Evolutionary conservation across 139 green algal genomes (phyloP).

Genomic region (Marvania coccoides): DNA sequence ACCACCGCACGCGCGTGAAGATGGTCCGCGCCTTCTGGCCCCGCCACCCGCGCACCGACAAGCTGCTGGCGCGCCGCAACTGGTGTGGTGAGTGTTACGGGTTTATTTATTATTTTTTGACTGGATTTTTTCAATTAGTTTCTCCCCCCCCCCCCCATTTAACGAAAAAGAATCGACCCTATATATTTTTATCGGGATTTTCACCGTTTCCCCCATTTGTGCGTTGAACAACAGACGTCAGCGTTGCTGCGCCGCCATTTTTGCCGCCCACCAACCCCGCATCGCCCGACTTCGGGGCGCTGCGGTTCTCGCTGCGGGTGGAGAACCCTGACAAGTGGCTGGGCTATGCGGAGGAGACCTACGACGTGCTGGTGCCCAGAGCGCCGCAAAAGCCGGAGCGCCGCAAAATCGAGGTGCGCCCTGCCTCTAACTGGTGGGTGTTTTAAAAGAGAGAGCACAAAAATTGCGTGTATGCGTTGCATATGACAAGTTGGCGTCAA

Average conservation of each 20-base stretch:
- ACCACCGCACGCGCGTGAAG: slow-evolving; percentile 15
- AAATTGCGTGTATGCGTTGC: no score
- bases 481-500: no score
- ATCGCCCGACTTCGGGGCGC: slow-evolving; percentile 4
- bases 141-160: no score
- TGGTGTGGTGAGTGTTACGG: no score
- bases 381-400: no score
- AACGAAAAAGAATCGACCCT: no score
- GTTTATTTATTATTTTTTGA: no score
- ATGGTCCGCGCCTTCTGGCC: slow-evolving; percentile 19
- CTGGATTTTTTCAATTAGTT: no score
- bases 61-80: slow-evolving; percentile 32
- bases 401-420: no score
- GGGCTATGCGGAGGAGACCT: slow-evolving; percentile 26
- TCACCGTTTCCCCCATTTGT: no score
- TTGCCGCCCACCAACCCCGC: not conserved
- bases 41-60: slow-evolving; percentile 11
- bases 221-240: no score
- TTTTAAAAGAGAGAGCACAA: slow-evolving; percentile 2
- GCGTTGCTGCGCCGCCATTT: slow-evolving; percentile 12
- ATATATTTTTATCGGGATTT: no score
- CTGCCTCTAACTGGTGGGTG: not conserved
- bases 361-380: slow-evolving; percentile 8
- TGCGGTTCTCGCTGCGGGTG: slow-evolving; percentile 24
- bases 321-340: slow-evolving; percentile 11